Percentiles rank a stretch among this genome's conserved stretches.
Conservation (phyloP, 2,329 filamentous ascomycete genomes). For the Mariannaea elegans region DNA sequence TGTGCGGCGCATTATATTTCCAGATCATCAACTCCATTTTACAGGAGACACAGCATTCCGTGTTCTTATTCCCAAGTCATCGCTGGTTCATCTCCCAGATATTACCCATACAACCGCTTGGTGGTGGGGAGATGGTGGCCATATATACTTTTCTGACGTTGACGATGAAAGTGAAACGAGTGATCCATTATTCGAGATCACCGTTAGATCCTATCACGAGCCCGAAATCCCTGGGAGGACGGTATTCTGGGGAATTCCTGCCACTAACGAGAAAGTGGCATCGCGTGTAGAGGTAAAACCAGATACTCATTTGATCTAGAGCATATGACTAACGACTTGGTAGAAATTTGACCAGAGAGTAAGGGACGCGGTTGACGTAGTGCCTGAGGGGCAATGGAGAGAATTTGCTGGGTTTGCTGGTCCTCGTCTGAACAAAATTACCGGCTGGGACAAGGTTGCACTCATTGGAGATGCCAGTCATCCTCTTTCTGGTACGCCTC, state of each 20-base stretch:
- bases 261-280: slow-evolving; percentile 5
- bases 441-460: slow-evolving; percentile 5
- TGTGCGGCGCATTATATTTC: background rate
- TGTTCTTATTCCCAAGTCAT: slow-evolving; percentile 2
- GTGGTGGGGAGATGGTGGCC: slow-evolving; percentile 10
- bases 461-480: slow-evolving; percentile 7
- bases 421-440: background rate
- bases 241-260: slow-evolving; percentile 2
- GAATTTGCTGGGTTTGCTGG: slow-evolving; percentile 5
- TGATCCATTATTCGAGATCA: slow-evolving; percentile 8
- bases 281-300: background rate
- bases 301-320: too few species aligned
- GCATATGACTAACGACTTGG: background rate
- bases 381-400: slow-evolving; percentile 7
- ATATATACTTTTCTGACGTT: slow-evolving; percentile 8
- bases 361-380: background rate
- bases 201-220: slow-evolving; percentile 9
- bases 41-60: slow-evolving; percentile 8
- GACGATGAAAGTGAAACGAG: background rate
- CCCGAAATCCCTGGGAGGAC: slow-evolving; percentile 9
- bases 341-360: slow-evolving; percentile 4
- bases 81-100: slow-evolving; percentile 2
- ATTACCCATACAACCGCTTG: background rate
- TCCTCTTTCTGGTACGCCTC: slow-evolving; percentile 2
- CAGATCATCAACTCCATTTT: slow-evolving; percentile 4